These are phyloP conservation scores for Circinella umbellata DNA, from an alignment of 371 early-diverging fungal species.

Conservation along the genomic window DNA sequence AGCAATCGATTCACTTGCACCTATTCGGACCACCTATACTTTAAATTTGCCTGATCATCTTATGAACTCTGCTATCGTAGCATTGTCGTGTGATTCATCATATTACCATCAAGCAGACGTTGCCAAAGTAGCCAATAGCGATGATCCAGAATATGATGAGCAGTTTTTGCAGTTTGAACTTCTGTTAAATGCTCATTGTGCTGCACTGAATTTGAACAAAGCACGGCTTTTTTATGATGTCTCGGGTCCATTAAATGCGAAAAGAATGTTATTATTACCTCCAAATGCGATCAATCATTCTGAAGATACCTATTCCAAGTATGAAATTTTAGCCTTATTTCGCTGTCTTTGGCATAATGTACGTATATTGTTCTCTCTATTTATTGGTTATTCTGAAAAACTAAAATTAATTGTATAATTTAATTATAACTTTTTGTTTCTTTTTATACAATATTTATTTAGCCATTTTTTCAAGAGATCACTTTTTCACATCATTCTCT, in stretches of 20 bases:
- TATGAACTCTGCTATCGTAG: not conserved
- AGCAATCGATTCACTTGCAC: conserved; percentile 33
- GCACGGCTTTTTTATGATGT: conserved; percentile 30
- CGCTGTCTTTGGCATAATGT: conserved; percentile 37
- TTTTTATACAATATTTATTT: not conserved
- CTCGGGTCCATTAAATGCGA: conserved; percentile 14
- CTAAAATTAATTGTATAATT: not conserved
- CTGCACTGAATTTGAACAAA: conserved; percentile 49
- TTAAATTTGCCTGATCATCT: conserved; percentile 25
- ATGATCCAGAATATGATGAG: conserved; percentile 9
- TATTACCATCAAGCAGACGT: conserved; percentile 1
- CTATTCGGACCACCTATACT: conserved; percentile 13
- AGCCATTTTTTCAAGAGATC: conserved; percentile 40
- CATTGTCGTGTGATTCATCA: not conserved
- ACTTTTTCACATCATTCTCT: conserved; percentile 30
- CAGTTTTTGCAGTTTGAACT: conserved; percentile 20
- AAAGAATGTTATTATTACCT: conserved; percentile 28
- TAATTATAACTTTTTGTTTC: not conserved
- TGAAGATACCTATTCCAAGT: conserved; percentile 28
- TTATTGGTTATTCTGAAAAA: not conserved
- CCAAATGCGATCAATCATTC: conserved; percentile 35
- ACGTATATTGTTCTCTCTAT: conserved; percentile 10
- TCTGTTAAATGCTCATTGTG: conserved; percentile 40
- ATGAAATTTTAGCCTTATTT: conserved; percentile 43
- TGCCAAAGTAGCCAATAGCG: not conserved